A percentile compares a stretch with the other conserved stretches of the same genome.
phyloP scores from a whole-genome alignment of 78 protist genomes.

The Dictyostelium citrinum region DNA sequence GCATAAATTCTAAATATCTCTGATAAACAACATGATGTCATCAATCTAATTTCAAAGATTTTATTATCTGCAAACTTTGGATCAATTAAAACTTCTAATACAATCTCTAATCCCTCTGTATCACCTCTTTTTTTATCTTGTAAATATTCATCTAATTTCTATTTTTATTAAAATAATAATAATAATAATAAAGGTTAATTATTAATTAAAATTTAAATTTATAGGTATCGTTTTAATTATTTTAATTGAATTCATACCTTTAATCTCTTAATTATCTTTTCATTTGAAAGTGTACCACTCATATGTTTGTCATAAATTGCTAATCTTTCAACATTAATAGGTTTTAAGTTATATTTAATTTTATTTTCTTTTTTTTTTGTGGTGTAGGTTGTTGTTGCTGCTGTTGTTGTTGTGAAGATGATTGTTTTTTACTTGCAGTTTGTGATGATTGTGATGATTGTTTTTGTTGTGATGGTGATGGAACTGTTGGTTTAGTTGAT shows the following conservation, averaged over 20 bases:
- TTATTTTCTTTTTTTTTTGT: not conserved
- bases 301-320: not conserved
- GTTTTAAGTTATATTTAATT: not conserved
- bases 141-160: slow-evolving; percentile 56
- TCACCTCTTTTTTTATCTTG: not conserved
- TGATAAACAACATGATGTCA: slow-evolving; percentile 44
- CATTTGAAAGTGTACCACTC: not conserved
- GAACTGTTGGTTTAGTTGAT: not conserved
- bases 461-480: not conserved
- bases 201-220: too few species aligned
- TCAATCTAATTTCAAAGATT: slow-evolving; percentile 11
- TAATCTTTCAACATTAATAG: slow-evolving; percentile 12
- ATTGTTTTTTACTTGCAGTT: not conserved
- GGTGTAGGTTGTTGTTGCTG: not conserved
- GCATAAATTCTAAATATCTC: slow-evolving; percentile 15
- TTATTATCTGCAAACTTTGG: not conserved
- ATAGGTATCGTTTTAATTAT: too few species aligned
- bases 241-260: not conserved
- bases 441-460: not conserved
- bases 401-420: not conserved
- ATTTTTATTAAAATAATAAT: not conserved
- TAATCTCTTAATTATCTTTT: slow-evolving; percentile 62
- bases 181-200: not conserved
- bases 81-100: not conserved
- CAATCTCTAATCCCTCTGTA: not conserved